These are phyloP conservation scores for Oehlia diaphana DNA, from an alignment of 192 early-diverging fungal genomes.

Conservation along the genomic window DNA sequence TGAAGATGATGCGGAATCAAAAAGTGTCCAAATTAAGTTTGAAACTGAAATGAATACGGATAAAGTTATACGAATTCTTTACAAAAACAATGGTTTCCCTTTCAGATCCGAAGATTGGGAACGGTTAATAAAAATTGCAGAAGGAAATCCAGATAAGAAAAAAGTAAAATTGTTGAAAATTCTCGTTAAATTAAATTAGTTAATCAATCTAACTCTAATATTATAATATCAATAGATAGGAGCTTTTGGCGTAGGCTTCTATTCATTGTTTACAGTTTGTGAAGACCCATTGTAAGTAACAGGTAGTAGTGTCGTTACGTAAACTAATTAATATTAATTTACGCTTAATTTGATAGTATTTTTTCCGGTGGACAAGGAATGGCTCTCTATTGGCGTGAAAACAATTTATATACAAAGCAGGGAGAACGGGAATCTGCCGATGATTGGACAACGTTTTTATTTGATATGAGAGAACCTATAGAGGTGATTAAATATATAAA, in stretches of 20 bases:
- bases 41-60: no score
- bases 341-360: conserved; percentile 44
- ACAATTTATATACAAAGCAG: conserved; percentile 81
- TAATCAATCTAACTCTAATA: no score
- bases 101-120: no score
- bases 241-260: conserved; percentile 84
- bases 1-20: no score
- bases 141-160: no score
- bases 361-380: conserved; percentile 74
- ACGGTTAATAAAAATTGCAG: no score
- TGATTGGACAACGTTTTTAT: conserved; percentile 75
- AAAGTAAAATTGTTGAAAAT: no score
- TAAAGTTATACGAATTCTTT: no score
- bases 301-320: neutral
- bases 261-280: conserved; percentile 84
- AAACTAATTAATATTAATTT: neutral
- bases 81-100: no score
- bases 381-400: conserved; percentile 86
- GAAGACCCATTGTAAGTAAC: conserved; percentile 75
- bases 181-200: no score
- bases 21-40: no score
- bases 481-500: conserved; percentile 39
- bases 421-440: conserved; percentile 49
- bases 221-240: conserved; percentile 51
- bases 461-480: conserved; percentile 69